A percentile compares a stretch with the other conserved stretches of the same genome.
phyloP scores from a whole-genome alignment of 2,329 filamentous ascomycete genomes.

The Fusarium dimerum region DNA sequence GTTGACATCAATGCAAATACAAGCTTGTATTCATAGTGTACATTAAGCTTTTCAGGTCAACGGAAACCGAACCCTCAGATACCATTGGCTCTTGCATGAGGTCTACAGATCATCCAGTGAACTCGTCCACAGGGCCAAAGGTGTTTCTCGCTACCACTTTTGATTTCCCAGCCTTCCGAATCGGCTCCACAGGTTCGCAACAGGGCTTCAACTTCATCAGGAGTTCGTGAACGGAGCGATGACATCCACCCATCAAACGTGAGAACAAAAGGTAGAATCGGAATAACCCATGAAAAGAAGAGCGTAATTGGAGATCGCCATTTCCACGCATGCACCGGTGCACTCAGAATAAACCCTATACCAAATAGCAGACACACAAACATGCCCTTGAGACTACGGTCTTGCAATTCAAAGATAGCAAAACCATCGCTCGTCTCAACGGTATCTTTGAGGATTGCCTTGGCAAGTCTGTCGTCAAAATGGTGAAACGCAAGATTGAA shows the following conservation, averaged over 20 bases:
- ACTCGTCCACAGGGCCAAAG: slow-evolving; percentile 54
- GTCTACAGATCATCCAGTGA: slow-evolving; percentile 53
- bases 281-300: slow-evolving; percentile 66
- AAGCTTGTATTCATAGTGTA: neutral
- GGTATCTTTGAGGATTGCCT: slow-evolving; percentile 62
- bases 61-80: neutral
- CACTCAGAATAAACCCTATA: slow-evolving; percentile 50
- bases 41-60: neutral
- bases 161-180: slow-evolving; percentile 48
- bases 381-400: slow-evolving; percentile 57
- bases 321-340: slow-evolving; percentile 55
- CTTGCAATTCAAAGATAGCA: slow-evolving; percentile 75
- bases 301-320: slow-evolving; percentile 55
- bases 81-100: slow-evolving; percentile 21
- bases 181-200: slow-evolving; percentile 53
- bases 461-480: slow-evolving; percentile 66
- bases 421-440: slow-evolving; percentile 67
- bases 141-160: slow-evolving; percentile 47
- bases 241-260: slow-evolving; percentile 71
- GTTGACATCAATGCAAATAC: neutral
- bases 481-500: slow-evolving; percentile 79
- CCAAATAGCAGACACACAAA: slow-evolving; percentile 55
- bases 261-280: slow-evolving; percentile 67
- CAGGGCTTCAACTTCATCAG: slow-evolving; percentile 63
- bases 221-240: slow-evolving; percentile 65